phyloP scores from a whole-genome alignment of 2,329 filamentous ascomycete genomes.

The Dactylonectria estremocensis region DNA sequence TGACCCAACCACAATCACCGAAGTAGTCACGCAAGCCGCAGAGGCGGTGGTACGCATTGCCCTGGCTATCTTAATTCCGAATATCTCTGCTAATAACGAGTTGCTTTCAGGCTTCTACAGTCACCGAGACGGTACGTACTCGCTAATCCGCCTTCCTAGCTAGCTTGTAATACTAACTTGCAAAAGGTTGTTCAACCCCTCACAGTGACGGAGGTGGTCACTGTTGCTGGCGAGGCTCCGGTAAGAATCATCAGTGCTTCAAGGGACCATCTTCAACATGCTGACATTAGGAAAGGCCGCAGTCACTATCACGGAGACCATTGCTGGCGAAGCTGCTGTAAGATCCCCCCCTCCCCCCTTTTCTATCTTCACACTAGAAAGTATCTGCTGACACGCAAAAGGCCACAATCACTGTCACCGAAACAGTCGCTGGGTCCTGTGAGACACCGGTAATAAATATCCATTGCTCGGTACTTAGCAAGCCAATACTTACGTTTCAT shows the following conservation, averaged over 20 bases:
- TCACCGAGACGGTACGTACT: conserved; percentile 32
- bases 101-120: conserved; percentile 34
- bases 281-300: conserved; percentile 16
- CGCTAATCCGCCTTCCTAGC: neutral
- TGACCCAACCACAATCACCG: conserved; percentile 31
- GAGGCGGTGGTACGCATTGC: conserved; percentile 34
- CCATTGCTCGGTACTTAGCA: neutral
- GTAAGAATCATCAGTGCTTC: conserved; percentile 23
- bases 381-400: conserved; percentile 9
- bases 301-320: conserved; percentile 30
- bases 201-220: conserved; percentile 30
- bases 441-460: conserved; percentile 20
- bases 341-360: neutral
- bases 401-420: conserved; percentile 39
- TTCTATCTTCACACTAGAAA: neutral
- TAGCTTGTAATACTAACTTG: neutral
- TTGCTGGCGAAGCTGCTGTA: conserved; percentile 31
- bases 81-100: neutral
- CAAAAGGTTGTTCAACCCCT: conserved; percentile 27
- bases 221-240: conserved; percentile 37
- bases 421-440: conserved; percentile 36
- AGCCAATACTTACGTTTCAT: neutral
- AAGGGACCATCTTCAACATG: neutral
- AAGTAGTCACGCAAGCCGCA: conserved; percentile 38
- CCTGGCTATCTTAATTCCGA: no score